Percentiles rank a stretch among this genome's conserved stretches.
Conservation (phyloP, 2,329 filamentous ascomycete genomes). For the Ophiostoma perfectum region DNA sequence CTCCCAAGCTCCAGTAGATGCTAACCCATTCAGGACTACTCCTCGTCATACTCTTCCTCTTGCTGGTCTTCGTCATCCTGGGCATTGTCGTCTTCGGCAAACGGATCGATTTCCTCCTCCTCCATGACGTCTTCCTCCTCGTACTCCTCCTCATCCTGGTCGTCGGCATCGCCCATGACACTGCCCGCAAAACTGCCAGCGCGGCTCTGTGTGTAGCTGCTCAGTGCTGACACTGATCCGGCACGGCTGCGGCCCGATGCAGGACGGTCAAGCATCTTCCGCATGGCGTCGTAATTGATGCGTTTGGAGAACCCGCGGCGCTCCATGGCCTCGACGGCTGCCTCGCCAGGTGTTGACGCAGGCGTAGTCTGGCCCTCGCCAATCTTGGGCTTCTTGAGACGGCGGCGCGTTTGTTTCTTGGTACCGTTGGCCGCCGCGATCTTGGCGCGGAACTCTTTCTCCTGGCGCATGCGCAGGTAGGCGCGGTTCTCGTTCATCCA, state of each 20-base stretch:
- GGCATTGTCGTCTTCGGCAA: slow-evolving; percentile 22
- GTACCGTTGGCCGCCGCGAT: slow-evolving; percentile 36
- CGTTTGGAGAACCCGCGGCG: slow-evolving; percentile 65
- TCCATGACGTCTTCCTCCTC: slow-evolving; percentile 21
- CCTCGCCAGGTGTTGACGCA: slow-evolving; percentile 63
- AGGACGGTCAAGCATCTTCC: slow-evolving; percentile 49
- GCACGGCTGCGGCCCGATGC: slow-evolving; percentile 34
- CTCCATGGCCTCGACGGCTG: slow-evolving; percentile 64
- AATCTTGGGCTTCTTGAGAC: slow-evolving; percentile 52
- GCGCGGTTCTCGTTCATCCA: slow-evolving; percentile 96
- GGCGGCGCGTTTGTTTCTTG: slow-evolving; percentile 35
- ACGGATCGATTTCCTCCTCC: slow-evolving; percentile 24
- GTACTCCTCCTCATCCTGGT: slow-evolving; percentile 22
- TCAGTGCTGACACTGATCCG: slow-evolving; percentile 46
- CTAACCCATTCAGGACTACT: slow-evolving; percentile 14
- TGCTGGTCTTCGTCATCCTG: slow-evolving; percentile 20
- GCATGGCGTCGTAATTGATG: slow-evolving; percentile 66
- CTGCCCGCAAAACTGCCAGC: slow-evolving; percentile 32
- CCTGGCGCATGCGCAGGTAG: slow-evolving; percentile 81
- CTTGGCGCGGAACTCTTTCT: slow-evolving; percentile 72
- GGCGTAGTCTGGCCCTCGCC: slow-evolving; percentile 62
- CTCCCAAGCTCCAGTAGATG: neutral
- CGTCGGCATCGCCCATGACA: slow-evolving; percentile 24
- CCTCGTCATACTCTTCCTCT: slow-evolving; percentile 18
- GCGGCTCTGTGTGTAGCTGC: slow-evolving; percentile 37